phyloP scores from a whole-genome alignment of 768 basidiomycete species.

The Mycena pura region DNA sequence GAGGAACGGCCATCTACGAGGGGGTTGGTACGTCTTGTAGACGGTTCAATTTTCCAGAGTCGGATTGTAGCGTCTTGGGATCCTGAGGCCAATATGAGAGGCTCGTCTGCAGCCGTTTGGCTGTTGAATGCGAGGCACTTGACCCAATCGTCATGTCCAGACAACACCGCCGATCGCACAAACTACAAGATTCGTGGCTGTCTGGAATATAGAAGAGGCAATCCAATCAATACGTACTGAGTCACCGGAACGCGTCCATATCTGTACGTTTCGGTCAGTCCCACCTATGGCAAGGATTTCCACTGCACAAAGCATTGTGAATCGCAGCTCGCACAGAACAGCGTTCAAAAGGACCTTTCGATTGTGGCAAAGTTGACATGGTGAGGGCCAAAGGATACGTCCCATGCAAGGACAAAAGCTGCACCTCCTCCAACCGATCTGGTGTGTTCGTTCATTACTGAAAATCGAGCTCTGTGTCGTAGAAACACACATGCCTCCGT shows the following conservation, averaged over 20 bases:
- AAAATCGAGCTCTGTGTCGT: slow-evolving; percentile 1
- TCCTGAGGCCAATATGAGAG: slow-evolving; percentile 85
- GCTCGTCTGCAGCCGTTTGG: slow-evolving; percentile 40
- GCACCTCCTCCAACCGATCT: slow-evolving; percentile 53
- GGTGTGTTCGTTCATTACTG: slow-evolving; percentile 4
- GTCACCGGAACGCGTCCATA: slow-evolving; percentile 75
- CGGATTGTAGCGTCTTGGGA: slow-evolving; percentile 96
- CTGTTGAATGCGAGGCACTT: slow-evolving; percentile 74
- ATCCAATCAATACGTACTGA: slow-evolving; percentile 44
- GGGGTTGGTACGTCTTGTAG: slow-evolving; percentile 41
- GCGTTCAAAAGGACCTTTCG: slow-evolving; percentile 63
- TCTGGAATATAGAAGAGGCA: neutral
- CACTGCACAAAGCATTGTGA: slow-evolving; percentile 41
- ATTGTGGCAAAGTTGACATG: slow-evolving; percentile 67
- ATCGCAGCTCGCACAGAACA: neutral
- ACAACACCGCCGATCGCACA: slow-evolving; percentile 60
- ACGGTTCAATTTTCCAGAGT: slow-evolving; percentile 82
- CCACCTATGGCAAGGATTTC: slow-evolving; percentile 79
- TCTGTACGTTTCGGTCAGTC: slow-evolving; percentile 81
- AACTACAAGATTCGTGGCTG: slow-evolving; percentile 52
- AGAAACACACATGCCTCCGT: slow-evolving; percentile 32
- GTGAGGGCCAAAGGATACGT: slow-evolving; percentile 80
- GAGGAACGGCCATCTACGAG: slow-evolving; percentile 21
- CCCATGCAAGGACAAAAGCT: slow-evolving; percentile 68
- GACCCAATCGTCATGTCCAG: slow-evolving; percentile 98